Conservation (phyloP, 108 stramenopile genomes). For the Chaetoceros tenuissimus region DNA sequence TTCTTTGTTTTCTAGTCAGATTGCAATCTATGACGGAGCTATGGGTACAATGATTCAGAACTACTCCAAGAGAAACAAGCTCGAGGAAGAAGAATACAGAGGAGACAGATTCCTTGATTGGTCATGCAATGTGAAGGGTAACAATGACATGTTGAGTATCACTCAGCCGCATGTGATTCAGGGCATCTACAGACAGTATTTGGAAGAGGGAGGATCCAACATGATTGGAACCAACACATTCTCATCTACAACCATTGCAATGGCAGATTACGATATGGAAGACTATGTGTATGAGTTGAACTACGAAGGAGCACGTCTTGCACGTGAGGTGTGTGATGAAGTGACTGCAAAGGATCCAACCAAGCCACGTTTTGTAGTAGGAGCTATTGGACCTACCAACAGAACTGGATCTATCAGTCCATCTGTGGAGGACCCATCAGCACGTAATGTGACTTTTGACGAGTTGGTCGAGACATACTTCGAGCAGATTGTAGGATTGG, state of each 20-base stretch:
- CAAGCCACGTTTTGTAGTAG: constrained; percentile 94
- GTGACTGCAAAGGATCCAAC: constrained; percentile 89
- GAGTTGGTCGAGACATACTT: constrained; percentile 97
- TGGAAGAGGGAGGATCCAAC: constrained; percentile 87
- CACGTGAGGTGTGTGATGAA: constrained; percentile 95
- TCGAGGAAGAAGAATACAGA: constrained; percentile 94
- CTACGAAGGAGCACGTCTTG: constrained; percentile 87
- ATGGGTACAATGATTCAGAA: constrained; percentile 99
- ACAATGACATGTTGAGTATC: constrained; percentile 97
- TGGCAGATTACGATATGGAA: constrained; percentile 99
- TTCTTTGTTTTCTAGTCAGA: constrained; percentile 66
- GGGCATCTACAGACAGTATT: constrained; percentile 90
- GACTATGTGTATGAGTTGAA: constrained; percentile 92
- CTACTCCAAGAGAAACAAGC: constrained; percentile 83
- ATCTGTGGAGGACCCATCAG: constrained; percentile 90
- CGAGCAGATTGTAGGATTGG: constrained; percentile 89
- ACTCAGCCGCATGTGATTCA: constrained; percentile 93
- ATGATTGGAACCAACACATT: constrained; percentile 99
- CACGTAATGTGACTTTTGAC: constrained; percentile 95
- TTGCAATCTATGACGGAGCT: constrained; percentile 96
- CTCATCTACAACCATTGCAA: constrained; percentile 95
- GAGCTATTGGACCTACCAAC: constrained; percentile 97
- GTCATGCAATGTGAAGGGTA: constrained; percentile 90
- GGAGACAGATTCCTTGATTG: constrained; percentile 95
- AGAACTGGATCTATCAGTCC: constrained; percentile 95